phyloP scores from a whole-genome alignment of 495 filamentous ascomycete genomes.

The Annulohypoxylon nitens region DNA sequence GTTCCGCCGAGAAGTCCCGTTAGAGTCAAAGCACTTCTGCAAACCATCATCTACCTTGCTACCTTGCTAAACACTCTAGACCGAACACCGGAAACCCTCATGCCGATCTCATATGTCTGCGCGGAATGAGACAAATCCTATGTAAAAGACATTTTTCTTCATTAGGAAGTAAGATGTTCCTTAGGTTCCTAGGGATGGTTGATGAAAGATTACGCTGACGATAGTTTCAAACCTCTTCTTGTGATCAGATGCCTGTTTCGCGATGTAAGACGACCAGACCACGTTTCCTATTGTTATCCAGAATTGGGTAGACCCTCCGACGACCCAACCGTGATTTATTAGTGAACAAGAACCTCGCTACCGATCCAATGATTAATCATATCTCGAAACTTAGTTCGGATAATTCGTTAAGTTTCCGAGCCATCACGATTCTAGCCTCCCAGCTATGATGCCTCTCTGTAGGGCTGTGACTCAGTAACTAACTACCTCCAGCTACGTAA shows the following conservation, averaged over 20 bases:
- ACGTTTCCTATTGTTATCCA: not conserved
- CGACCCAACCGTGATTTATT: not conserved
- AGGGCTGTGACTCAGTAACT: constrained; percentile 20
- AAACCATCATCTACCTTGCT: constrained; percentile 13
- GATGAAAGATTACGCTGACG: constrained; percentile 16
- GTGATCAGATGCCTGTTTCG: not conserved
- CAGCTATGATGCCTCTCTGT: constrained; percentile 10
- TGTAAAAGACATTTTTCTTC: constrained; percentile 17
- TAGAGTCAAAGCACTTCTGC: constrained; percentile 24
- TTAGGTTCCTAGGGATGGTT: not conserved
- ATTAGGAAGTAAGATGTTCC: constrained; percentile 6
- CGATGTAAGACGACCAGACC: constrained; percentile 2
- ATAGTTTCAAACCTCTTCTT: constrained; percentile 10
- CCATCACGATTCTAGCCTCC: constrained; percentile 18
- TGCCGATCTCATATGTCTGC: constrained; percentile 30
- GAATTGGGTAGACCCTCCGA: constrained; percentile 2
- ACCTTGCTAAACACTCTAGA: constrained; percentile 11
- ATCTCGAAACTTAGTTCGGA: constrained; percentile 16
- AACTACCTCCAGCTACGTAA: not conserved
- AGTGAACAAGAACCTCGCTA: constrained; percentile 16
- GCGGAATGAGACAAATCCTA: constrained; percentile 22
- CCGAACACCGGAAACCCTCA: constrained; percentile 30
- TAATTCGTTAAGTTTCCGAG: constrained; percentile 41
- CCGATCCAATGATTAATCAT: constrained; percentile 9
- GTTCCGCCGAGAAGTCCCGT: constrained; percentile 30